Percentiles rank a stretch among this genome's conserved stretches.
These are phyloP conservation scores for Umbilicus rupestris DNA, from an alignment of 164 flowering plant genomes.

Conservation along the genomic window DNA sequence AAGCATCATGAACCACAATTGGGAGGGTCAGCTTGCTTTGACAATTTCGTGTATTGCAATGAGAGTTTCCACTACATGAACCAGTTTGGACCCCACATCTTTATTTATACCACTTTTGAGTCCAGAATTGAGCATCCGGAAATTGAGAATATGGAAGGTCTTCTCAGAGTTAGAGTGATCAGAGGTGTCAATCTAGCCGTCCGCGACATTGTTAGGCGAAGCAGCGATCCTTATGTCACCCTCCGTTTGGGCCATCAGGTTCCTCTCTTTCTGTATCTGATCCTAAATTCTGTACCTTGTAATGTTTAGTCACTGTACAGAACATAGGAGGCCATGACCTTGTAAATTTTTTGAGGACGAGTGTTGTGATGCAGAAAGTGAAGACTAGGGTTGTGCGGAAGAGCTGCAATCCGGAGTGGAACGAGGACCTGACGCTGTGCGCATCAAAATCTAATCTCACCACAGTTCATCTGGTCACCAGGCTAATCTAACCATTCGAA, in stretches of 20 bases:
- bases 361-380: constrained; percentile 28
- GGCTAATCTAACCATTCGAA: neutral
- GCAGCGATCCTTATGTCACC: constrained; percentile 11
- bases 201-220: constrained; percentile 22
- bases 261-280: neutral
- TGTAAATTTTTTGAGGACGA: too few relatives aligned
- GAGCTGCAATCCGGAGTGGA: constrained; percentile 41
- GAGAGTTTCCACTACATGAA: too few relatives aligned
- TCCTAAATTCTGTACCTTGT: neutral
- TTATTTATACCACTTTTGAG: too few relatives aligned
- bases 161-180: constrained; percentile 20
- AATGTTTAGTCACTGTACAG: too few relatives aligned
- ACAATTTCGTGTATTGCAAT: too few relatives aligned
- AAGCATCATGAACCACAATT: too few relatives aligned
- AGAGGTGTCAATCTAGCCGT: constrained; percentile 39
- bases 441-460: constrained; percentile 17
- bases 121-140: neutral
- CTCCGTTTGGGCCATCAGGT: neutral
- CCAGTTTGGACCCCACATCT: too few relatives aligned
- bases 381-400: constrained; percentile 29
- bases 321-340: too few relatives aligned
- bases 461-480: constrained; percentile 24
- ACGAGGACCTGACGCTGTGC: constrained; percentile 32
- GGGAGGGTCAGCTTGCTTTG: too few relatives aligned
- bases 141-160: constrained; percentile 25